A percentile compares a stretch with the other conserved stretches of the same genome.
phyloP scores from a whole-genome alignment of 352 stramenopile species.

The Phytophthora idaei region DNA sequence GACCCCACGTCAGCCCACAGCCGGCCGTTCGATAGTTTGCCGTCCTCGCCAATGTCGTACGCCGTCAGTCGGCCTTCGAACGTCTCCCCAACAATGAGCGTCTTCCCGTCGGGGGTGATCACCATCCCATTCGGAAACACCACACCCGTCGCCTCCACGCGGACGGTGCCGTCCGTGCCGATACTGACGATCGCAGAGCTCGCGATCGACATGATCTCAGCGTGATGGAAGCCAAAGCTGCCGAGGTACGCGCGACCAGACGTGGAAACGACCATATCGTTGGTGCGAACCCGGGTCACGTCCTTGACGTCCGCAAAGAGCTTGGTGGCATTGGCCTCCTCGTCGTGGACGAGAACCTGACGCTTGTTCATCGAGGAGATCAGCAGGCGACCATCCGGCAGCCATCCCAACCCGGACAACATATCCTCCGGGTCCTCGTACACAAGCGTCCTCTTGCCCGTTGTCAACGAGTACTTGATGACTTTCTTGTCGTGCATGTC shows the following conservation, averaged over 20 bases:
- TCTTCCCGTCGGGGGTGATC: constrained; percentile 76
- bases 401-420: constrained; percentile 64
- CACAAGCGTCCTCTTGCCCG: constrained; percentile 41
- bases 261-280: constrained; percentile 67
- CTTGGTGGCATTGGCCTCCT: constrained; percentile 31
- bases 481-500: constrained; percentile 73
- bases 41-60: constrained; percentile 49
- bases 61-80: constrained; percentile 57
- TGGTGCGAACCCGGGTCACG: constrained; percentile 56
- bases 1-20: constrained; percentile 64
- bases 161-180: constrained; percentile 44
- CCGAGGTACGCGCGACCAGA: constrained; percentile 56
- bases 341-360: constrained; percentile 50
- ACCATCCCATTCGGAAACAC: constrained; percentile 79
- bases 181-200: constrained; percentile 69
- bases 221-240: constrained; percentile 70
- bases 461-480: constrained; percentile 58
- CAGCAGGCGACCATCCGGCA: constrained; percentile 63
- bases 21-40: constrained; percentile 50
- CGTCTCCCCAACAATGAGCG: constrained; percentile 72
- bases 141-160: constrained; percentile 59
- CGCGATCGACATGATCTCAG: constrained; percentile 33
- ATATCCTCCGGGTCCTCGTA: constrained; percentile 55
- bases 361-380: constrained; percentile 61
- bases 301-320: constrained; percentile 58